Base-by-base conservation (phyloP, 345 rosid genomes). In the Gynandropsis gynandra region DNA sequence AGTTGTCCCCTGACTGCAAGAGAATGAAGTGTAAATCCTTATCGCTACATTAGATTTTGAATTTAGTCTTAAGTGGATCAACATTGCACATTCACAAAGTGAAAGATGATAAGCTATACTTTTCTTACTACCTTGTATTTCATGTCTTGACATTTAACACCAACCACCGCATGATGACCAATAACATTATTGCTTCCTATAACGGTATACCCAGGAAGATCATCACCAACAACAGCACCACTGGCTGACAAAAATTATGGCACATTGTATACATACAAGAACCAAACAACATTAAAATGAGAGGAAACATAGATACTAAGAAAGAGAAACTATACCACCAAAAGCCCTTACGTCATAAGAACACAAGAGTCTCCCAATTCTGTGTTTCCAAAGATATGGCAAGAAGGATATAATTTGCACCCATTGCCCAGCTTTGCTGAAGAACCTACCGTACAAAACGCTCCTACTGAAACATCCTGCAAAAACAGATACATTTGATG, bases 181-280 rank as follows among this genome's bases (percentile, higher is more conserved):
- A 90, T 67, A 51, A 74, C 55, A 75, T 84, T 87, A 68, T 76
- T 75, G 59, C 72, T 15, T 21, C 96, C 96, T 7, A 87, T 27
- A 42, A 84, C 56, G 10, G 92, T 87, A 33, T 17, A 50, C 13
- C 98, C 95, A 6, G 95, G 87, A 72, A 80, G 84, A 68, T 79
- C 83, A 67, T 87, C 93, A 6, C 98, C 96, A 72, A 90, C 89
- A 42, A 82, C 76, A 58, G 95, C 85, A 56, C 96, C 95, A 79
- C 96, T 87, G 82, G 79, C 82, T 74, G 68, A 79, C 81, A 62
- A 59, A 62, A 55, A 66, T 62, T 40, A 29, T 2, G 50, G 46
- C 42, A 59, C 54, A 19, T 15, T 14, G 40, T 31, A 37, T 16
- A 21, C 29, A 42, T 38, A 47, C 17, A 46, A 67, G 49, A 38